These are phyloP conservation scores for Capronia epimyces DNA, from an alignment of 2,329 filamentous ascomycete genomes.

Conservation along the genomic window DNA sequence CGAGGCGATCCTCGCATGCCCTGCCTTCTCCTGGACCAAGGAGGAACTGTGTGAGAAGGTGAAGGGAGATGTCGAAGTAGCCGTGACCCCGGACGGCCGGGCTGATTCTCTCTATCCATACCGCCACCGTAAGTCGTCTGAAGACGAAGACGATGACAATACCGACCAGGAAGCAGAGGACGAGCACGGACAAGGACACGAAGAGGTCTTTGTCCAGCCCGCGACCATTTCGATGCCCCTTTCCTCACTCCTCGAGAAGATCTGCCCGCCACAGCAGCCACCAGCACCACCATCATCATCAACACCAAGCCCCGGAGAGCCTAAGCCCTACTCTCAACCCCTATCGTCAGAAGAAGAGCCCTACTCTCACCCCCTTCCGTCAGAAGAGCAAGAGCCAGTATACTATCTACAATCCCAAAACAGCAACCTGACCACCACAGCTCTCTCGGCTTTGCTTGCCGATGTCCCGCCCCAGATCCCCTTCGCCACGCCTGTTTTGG, in stretches of 20 bases:
- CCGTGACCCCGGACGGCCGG: constrained; percentile 26
- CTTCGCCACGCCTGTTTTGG: constrained; percentile 20
- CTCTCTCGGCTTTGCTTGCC: constrained; percentile 13
- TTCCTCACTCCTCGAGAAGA: constrained; percentile 18
- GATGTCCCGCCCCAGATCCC: constrained; percentile 21
- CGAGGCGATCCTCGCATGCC: constrained; percentile 5
- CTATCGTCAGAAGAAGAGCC: no score
- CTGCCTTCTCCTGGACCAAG: constrained; percentile 24
- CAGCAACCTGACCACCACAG: constrained; percentile 25
- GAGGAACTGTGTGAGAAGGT: constrained; percentile 18
- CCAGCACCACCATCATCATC: not conserved
- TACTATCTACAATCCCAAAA: constrained; percentile 30
- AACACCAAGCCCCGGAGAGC: not conserved
- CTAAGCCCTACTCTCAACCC: not conserved
- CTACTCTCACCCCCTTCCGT: not conserved
- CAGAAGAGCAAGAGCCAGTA: constrained; percentile 10
- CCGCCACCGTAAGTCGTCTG: no score
- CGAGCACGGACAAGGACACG: constrained; percentile 4
- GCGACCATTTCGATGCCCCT: constrained; percentile 23
- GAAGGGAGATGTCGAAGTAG: constrained; percentile 23
- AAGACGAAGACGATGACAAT: no score
- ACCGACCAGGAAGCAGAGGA: not conserved
- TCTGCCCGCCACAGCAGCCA: constrained; percentile 4
- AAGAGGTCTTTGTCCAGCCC: constrained; percentile 26
- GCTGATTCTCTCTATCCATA: constrained; percentile 24